These are phyloP conservation scores for Ogataea nitratoaversa DNA, from an alignment of 805 yeast species.

Conservation along the genomic window DNA sequence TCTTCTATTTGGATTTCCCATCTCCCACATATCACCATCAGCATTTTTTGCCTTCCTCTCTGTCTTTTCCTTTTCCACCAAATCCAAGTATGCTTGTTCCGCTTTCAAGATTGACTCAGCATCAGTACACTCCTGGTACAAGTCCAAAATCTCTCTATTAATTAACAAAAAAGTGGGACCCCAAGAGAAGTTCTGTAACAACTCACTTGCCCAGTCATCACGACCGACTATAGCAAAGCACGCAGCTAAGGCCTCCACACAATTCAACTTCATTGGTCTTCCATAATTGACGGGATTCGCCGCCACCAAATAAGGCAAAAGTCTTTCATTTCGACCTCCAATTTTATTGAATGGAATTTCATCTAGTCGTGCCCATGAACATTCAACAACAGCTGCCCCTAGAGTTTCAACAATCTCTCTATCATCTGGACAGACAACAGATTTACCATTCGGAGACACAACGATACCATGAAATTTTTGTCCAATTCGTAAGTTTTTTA, in stretches of 20 bases:
- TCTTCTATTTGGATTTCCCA: conserved; percentile 69
- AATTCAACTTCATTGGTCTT: conserved; percentile 89
- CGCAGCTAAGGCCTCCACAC: conserved; percentile 97
- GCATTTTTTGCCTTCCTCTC: conserved; percentile 53
- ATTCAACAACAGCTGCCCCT: conserved; percentile 98
- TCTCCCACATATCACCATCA: conserved; percentile 66
- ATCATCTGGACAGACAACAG: conserved; percentile 88
- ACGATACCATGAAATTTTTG: conserved; percentile 89
- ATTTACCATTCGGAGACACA: conserved; percentile 89
- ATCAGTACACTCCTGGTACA: conserved; percentile 79
- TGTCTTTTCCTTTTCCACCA: conserved; percentile 60
- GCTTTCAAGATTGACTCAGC: conserved; percentile 67
- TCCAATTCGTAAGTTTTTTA: conserved; percentile 77
- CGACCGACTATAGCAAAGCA: conserved; percentile 93
- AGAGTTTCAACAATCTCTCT: conserved; percentile 63
- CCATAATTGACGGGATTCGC: conserved; percentile 98
- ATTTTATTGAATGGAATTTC: conserved; percentile 93
- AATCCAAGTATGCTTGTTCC: conserved; percentile 69
- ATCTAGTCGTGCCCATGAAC: conserved; percentile 97
- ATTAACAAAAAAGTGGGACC: conserved; percentile 83
- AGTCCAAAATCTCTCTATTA: conserved; percentile 69
- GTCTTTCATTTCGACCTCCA: conserved; percentile 84
- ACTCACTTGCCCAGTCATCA: conserved; percentile 78
- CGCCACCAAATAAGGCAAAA: conserved; percentile 89
- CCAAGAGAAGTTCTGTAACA: conserved; percentile 84